phyloP scores from a whole-genome alignment of 2,329 filamentous ascomycete species.

The Cercospora citrullina region DNA sequence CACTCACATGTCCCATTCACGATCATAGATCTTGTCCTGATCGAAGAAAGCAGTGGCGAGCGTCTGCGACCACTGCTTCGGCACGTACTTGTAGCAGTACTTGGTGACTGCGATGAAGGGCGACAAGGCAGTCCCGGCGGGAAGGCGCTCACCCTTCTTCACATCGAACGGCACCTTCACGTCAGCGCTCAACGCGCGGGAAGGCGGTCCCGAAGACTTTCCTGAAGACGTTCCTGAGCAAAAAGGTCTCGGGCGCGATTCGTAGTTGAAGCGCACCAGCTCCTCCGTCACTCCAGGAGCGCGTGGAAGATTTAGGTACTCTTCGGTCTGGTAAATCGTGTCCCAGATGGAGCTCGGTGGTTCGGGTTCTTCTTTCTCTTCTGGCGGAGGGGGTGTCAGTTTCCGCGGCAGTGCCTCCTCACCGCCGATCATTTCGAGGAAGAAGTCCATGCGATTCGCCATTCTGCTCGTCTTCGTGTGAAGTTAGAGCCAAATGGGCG shows the following conservation, averaged over 20 bases:
- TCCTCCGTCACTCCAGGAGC: background rate
- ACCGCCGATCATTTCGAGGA: constrained; percentile 24
- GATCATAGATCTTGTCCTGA: constrained; percentile 56
- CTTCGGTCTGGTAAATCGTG: constrained; percentile 17
- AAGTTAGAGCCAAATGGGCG: background rate
- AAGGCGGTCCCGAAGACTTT: background rate
- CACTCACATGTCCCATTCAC: constrained; percentile 75
- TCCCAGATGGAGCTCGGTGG: background rate
- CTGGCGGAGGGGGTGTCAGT: constrained; percentile 11
- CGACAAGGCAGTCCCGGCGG: constrained; percentile 39
- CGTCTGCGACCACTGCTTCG: constrained; percentile 49
- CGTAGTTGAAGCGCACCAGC: background rate
- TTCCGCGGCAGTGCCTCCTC: constrained; percentile 25
- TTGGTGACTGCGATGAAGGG: constrained; percentile 52
- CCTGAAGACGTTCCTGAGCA: background rate
- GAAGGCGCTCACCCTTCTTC: constrained; percentile 39
- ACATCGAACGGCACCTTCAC: constrained; percentile 24
- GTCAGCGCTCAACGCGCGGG: constrained; percentile 8
- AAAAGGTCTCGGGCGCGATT: background rate
- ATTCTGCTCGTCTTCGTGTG: background rate
- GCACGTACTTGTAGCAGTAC: constrained; percentile 63
- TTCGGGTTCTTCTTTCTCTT: background rate
- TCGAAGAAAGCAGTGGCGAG: constrained; percentile 59
- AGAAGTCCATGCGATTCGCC: constrained; percentile 9
- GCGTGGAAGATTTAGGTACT: constrained; percentile 12